These are phyloP conservation scores for Melampsora occidentalis DNA, from an alignment of 1,284 basidiomycete species.

Conservation along the genomic window DNA sequence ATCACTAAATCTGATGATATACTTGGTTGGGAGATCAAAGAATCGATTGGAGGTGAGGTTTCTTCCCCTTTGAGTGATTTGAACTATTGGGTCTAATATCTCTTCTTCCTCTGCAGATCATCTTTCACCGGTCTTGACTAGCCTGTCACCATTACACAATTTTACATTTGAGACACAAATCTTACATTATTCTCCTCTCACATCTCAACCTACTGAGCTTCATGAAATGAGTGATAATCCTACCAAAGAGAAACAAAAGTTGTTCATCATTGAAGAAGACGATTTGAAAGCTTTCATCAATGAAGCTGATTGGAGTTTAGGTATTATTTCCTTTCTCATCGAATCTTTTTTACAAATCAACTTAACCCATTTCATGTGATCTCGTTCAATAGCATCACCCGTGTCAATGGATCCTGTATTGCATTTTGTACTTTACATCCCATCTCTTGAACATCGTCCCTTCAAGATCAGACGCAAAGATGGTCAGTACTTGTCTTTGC, in stretches of 20 bases:
- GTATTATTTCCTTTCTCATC: constrained; percentile 57
- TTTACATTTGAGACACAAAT: constrained; percentile 92
- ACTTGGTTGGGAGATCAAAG: constrained; percentile 68
- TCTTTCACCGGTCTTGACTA: constrained; percentile 65
- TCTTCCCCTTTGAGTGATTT: constrained; percentile 15
- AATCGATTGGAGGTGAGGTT: constrained; percentile 64
- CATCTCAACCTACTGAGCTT: constrained; percentile 65
- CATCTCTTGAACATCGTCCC: constrained; percentile 67
- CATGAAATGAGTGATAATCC: not conserved
- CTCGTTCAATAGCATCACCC: constrained; percentile 63
- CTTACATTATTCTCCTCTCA: constrained; percentile 82
- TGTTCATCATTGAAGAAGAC: constrained; percentile 65
- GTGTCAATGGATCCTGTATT: constrained; percentile 85
- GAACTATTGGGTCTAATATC: not conserved
- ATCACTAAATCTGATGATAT: constrained; percentile 65
- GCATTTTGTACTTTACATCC: constrained; percentile 87
- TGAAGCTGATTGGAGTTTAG: constrained; percentile 89
- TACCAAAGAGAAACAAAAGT: not conserved
- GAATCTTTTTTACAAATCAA: not conserved
- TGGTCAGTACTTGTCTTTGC: constrained; percentile 58
- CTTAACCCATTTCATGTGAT: too few species aligned
- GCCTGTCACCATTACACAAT: constrained; percentile 71
- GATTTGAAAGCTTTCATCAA: constrained; percentile 88
- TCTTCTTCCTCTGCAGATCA: constrained; percentile 59
- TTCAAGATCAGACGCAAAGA: constrained; percentile 65